Conservation (phyloP, 2,329 filamentous ascomycete genomes). For the Zasmidium cellare region DNA sequence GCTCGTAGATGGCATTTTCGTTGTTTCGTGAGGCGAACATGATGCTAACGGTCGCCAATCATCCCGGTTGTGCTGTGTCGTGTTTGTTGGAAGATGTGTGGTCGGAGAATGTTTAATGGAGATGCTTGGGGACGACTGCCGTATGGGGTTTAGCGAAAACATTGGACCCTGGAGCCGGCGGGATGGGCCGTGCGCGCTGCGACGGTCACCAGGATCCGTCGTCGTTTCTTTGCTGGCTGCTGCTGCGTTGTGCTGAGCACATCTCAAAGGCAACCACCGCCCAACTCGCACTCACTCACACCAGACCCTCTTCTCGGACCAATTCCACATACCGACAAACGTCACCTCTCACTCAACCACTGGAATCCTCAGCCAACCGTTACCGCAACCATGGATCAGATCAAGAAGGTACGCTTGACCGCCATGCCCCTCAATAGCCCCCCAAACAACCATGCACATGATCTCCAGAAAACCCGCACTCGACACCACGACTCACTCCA, state of each 20-base stretch:
- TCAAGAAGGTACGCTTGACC: conserved; percentile 41
- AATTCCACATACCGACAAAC: background rate
- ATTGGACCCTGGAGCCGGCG: background rate
- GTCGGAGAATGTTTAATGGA: background rate
- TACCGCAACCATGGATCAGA: conserved; percentile 41
- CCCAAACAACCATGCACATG: conserved; percentile 18
- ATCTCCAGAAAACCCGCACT: background rate
- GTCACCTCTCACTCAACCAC: background rate
- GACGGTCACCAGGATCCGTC: background rate
- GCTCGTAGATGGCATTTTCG: conserved; percentile 79
- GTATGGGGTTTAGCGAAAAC: background rate
- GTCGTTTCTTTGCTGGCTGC: background rate
- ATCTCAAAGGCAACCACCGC: background rate
- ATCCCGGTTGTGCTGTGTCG: background rate
- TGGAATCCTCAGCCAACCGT: background rate
- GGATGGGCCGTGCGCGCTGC: too few species aligned
- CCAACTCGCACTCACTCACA: background rate
- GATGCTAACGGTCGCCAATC: conserved; percentile 1
- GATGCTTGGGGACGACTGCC: background rate
- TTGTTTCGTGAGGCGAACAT: conserved; percentile 80
- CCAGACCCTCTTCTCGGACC: background rate
- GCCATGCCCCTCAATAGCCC: conserved; percentile 27
- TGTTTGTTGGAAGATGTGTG: background rate
- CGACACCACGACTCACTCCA: conserved; percentile 4
- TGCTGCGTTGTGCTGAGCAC: background rate